Evolutionary conservation across 2,329 filamentous ascomycete species (phyloP).

Genomic region (Botrytis tulipae): DNA sequence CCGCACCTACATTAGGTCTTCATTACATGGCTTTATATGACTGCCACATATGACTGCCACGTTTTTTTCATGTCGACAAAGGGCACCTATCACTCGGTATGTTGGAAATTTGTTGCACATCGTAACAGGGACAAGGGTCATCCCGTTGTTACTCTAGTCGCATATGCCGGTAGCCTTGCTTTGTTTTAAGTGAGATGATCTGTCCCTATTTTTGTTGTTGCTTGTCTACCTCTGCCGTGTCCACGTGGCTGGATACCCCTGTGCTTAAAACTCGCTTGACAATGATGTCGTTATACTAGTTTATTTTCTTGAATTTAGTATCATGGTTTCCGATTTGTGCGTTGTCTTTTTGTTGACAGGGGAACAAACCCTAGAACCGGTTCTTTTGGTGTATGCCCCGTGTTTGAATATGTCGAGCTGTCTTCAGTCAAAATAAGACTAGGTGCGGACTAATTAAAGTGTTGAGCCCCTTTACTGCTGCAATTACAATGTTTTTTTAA

Average conservation of each 20-base stretch:
- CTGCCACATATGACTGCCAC: conserved; percentile 4
- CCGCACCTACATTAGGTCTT: conserved; percentile 1
- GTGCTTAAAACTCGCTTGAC: neutral
- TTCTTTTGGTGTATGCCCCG: neutral
- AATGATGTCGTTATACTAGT: conserved; percentile 1
- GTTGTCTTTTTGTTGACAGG: neutral
- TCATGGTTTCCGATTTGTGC: neutral
- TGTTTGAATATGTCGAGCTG: neutral
- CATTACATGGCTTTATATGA: neutral
- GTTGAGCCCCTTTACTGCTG: neutral
- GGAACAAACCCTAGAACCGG: neutral
- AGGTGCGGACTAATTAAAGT: neutral
- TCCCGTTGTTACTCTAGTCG: neutral
- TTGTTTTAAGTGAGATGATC: neutral
- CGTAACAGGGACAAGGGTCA: conserved; percentile 12
- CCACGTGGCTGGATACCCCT: neutral
- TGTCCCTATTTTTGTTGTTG: neutral
- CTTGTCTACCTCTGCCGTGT: conserved; percentile 8
- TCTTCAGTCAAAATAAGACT: neutral
- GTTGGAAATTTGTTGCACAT: conserved; percentile 13
- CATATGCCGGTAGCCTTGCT: neutral
- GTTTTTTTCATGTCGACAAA: neutral
- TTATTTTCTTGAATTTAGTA: conserved; percentile 1
- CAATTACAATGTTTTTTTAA: neutral
- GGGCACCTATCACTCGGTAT: neutral